Base-by-base conservation (phyloP, 2,329 filamentous ascomycete species). In the Metarhizium robertsii region DNA sequence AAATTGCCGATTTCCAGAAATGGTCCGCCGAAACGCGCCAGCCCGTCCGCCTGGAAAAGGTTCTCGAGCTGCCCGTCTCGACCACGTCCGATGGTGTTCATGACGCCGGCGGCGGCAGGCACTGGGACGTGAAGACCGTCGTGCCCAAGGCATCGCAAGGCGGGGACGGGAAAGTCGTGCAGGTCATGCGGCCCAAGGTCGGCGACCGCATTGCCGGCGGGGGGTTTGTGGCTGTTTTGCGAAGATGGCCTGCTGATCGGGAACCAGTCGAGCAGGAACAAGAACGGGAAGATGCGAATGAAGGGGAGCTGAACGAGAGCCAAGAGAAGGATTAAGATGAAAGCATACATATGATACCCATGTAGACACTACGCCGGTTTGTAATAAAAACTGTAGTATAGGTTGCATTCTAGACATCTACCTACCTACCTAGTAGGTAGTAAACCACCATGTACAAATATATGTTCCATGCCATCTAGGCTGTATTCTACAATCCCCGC, bases 91-190 rank as follows among this genome's bases (percentile, higher is more conserved):
- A 72, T 46, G 74, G 69, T 53, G 74, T 75, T 3, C 72, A 74
- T n/a, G 78, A 75, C 38, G 66, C 71, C 4, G 71, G 70, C 8
- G 77, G 77, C 6, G 81, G 84, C 2, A 74, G 81, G 59, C 75
- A 81, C 59, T 88, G 85, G 85, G 83, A 86, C 65, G 75, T 88
- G 18, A 76, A 80, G 61, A 73, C 73, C 51, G 78, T 75, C 2
- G 59, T 64, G 50, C 66, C 68, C 4, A 69, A 60, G 58, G 58
- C 55, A 34, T 58, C 58, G 10, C 45, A 57, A 34, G 63, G 57
- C 2, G 59, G 56, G 6, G 56, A 63, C 7, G 56, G 57, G 2
- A 60, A 63, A 36, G 57, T 62, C 36, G 72, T 72, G 3, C 67
- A 72, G 50, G 66, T 75, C 10, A 73, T 75, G 66, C 65, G 73